A percentile compares a stretch with the other conserved stretches of the same genome.
These are phyloP conservation scores for Asparagopsis taxiformis DNA, from an alignment of 31 red algal species.

Conservation along the genomic window DNA sequence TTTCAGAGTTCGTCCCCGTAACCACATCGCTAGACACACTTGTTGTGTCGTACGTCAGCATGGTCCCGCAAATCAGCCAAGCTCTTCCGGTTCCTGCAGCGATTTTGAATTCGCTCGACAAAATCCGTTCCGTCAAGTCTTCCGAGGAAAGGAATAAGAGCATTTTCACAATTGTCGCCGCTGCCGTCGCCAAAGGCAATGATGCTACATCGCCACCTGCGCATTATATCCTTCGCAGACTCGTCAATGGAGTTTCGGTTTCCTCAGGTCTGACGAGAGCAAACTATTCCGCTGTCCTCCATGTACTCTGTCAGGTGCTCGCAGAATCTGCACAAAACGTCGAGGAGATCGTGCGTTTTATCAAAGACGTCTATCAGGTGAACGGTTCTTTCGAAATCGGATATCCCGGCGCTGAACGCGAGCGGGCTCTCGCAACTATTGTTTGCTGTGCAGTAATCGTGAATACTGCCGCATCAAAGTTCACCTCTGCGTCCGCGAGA, in stretches of 20 bases:
- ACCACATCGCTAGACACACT: background rate
- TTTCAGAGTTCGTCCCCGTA: background rate
- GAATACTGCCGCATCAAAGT: background rate
- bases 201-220: background rate
- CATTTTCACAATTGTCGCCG: background rate
- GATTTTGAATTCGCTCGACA: slow-evolving; percentile 9
- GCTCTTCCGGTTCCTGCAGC: too few species aligned
- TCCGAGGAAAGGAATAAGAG: background rate
- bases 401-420: slow-evolving; percentile 16
- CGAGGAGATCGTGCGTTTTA: background rate
- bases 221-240: slow-evolving; percentile 9
- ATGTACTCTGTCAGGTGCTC: background rate
- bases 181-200: slow-evolving; percentile 1
- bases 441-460: slow-evolving; percentile 3
- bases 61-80: too few species aligned
- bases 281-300: slow-evolving; percentile 12
- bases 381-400: slow-evolving; percentile 4
- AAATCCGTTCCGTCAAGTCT: background rate
- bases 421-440: slow-evolving; percentile 24
- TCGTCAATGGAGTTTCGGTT: slow-evolving; percentile 11
- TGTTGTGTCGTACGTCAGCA: background rate
- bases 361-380: slow-evolving; percentile 5
- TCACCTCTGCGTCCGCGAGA: background rate
- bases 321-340: background rate
- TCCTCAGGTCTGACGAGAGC: slow-evolving; percentile 7